Evolutionary conservation across 768 basidiomycete species (phyloP), one percentile per base, ranked within the genome.

Genomic region (Termitomyces sp.): DNA sequence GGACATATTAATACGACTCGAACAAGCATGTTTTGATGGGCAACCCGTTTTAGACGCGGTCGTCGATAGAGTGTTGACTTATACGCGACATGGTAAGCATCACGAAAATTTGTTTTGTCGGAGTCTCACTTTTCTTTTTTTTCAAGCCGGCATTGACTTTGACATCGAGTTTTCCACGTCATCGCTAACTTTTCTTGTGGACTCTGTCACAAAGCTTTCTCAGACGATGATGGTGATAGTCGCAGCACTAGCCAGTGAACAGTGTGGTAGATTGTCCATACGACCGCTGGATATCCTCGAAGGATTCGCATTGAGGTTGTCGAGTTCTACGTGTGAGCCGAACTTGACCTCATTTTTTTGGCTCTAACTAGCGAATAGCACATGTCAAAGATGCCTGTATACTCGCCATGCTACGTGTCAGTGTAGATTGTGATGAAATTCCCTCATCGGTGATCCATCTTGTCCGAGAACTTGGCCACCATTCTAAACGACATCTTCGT

Each of bases 381-480:
- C 73, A 85, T 30, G 80, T 92, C 8, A 87, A 89, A 65, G 91
- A 94, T 56, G 83, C 83, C 4, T 83, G 82, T 58, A 69, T 94
- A 31, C 66, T 92, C 33, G 77, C 85, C 3, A 87, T 93, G 85
- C 69, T 91, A 37, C 78, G 89, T 53, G 60, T 91, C 31, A 74
- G 79, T 49, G 81, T 79, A 3, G 79, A 83, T 19, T 86, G 83
- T 62, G 78, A 81, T 10, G 71, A 78, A 23, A 65, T 87, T 11
- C 80, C 85, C 3, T 65, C 72, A 19, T 70, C 78, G 6, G 73
- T 82, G 23, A 60, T 73, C 14, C 67, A 66, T 23, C 60, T 65
- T 14, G 80, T 90, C 11, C 68, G 69, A 21, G 70, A 70, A 38
- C 53, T 85, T 43, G 71, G 75, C 12, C 71, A 77, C 51, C 67